These are phyloP conservation scores for Aspergillus spinulosporus DNA, from an alignment of 2,329 filamentous ascomycete genomes.

Conservation along the genomic window DNA sequence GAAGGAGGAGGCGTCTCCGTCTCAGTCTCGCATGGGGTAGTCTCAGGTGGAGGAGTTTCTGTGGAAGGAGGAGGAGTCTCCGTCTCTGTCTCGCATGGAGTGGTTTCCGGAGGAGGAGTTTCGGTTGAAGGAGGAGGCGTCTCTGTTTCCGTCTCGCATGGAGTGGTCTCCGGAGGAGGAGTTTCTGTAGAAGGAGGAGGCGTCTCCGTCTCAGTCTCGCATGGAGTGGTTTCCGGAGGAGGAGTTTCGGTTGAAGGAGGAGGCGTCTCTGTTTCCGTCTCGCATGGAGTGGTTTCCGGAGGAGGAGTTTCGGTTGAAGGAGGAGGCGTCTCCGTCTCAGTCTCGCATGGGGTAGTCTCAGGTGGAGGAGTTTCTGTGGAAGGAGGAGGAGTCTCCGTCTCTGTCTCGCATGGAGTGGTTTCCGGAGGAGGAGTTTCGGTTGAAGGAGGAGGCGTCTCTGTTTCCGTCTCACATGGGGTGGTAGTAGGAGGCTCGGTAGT, in stretches of 20 bases:
- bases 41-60: not conserved
- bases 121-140: slow-evolving; percentile 2
- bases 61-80: not conserved
- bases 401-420: not conserved
- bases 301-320: not conserved
- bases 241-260: not conserved
- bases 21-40: slow-evolving; percentile 8
- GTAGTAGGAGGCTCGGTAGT: not conserved
- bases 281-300: slow-evolving; percentile 1
- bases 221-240: not conserved
- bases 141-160: slow-evolving; percentile 10
- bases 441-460: not conserved
- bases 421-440: not conserved
- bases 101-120: not conserved
- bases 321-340: not conserved
- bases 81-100: slow-evolving; percentile 4
- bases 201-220: slow-evolving; percentile 4
- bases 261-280: not conserved
- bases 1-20: not conserved
- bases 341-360: slow-evolving; percentile 5
- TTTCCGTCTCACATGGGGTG: not conserved
- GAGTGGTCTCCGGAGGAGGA: not conserved
- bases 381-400: not conserved
- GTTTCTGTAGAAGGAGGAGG: not conserved
- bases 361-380: not conserved